Base-by-base conservation (phyloP, 371 early-diverging fungal species). In the Lichtheimia corymbifera region DNA sequence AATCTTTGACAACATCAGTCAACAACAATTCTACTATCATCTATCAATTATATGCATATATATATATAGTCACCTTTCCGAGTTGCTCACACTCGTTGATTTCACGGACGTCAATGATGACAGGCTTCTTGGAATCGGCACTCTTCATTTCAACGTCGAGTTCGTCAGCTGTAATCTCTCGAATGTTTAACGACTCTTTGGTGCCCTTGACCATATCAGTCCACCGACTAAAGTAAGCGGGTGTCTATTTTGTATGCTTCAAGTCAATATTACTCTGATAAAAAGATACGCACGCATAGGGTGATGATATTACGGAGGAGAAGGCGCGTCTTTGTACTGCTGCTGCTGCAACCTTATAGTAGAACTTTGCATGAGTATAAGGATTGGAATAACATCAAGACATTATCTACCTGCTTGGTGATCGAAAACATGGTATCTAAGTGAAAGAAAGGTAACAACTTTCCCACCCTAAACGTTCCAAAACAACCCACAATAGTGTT, bases 51-150 rank as follows among this genome's bases (percentile, higher is more conserved):
- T 55, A 4, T 13, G n/a, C n/a, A n/a, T n/a, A n/a, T n/a, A n/a
- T 44, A 0, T 63, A 22, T 22, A 22, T 22, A 2, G 6, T 5
- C 61, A 70, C 70, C 66, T 66, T 70, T 47, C 67, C 72, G 27
- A 42, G 20, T 13, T 65, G 49, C 28, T 35, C 50, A 15, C 54
- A 54, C 55, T 72, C 72, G 44, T 25, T 49, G 20, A 55, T 44
- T 59, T 72, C 72, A 17, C 72, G 65, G 1, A 72, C 72, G 20
- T 72, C 72, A 40, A 72, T 68, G 13, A 72, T 17, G 7, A 72
- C 57, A 17, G 68, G 67, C 22, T 54, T 30, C 47, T 59, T 44
- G 18, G 59, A 55, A 18, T 45, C 42, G 20, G 62, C 58, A 18
- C 41, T 50, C 15, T 41, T 24, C 28, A 72, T 50, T 14, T 62